Evolutionary conservation across 73 alveolate genomes (phyloP).

Genomic region (Paramecium biaurelia): DNA sequence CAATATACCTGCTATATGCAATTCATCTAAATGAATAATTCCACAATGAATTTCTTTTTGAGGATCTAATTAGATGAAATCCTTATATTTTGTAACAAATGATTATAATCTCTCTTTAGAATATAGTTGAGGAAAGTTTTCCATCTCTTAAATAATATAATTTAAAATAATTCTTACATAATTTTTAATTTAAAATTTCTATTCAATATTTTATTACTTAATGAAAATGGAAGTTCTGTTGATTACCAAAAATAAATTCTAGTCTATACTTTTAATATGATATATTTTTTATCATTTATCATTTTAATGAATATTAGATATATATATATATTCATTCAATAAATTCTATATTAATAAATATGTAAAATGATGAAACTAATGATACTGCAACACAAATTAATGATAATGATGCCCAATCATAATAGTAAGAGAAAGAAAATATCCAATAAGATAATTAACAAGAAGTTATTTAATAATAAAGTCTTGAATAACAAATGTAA

Average conservation of each 20-base stretch:
- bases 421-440: neutral
- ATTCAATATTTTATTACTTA: neutral
- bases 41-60: neutral
- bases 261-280: neutral
- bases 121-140: neutral
- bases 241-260: neutral
- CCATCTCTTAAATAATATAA: neutral
- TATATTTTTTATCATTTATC: neutral
- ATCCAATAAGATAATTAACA: neutral
- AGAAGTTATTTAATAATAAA: neutral
- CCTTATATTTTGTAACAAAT: neutral
- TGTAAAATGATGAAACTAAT: neutral
- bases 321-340: neutral
- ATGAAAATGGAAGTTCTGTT: neutral
- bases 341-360: neutral
- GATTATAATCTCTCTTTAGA: neutral
- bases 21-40: neutral
- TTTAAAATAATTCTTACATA: neutral
- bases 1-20: neutral
- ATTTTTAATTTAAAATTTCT: neutral
- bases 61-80: neutral
- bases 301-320: neutral
- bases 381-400: neutral
- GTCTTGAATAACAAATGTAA: neutral
- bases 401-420: neutral